Evolutionary conservation across 129 eudicot genomes (phyloP), one percentile per base, ranked within the genome.

Genomic region (Flaveria trinervia): DNA sequence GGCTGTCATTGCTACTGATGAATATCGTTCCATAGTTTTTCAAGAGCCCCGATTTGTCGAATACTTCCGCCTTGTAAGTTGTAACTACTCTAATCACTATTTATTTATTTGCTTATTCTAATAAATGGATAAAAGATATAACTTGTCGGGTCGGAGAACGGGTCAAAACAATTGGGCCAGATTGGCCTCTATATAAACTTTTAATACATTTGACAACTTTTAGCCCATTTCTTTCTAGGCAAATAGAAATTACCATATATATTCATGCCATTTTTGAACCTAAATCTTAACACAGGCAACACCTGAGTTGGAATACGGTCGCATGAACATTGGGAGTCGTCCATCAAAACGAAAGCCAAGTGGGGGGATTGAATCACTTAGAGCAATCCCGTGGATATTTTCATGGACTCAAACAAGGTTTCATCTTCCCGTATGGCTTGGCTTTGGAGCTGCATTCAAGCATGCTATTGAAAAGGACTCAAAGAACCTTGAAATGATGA

Each of bases 361-460:
- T 81, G 96, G 93, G 12, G 96, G 96, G 73, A 91, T 91, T 30
- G 93, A 91, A 83, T 86, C 96, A 48, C 93, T 91, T 22, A 75
- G 96, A 70, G 96, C 96, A 12, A 91, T 91, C 57, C 96, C 93
- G 0, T 91, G 96, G 91, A 90, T 90, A 74, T 90, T 90, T 80
- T 89, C 96, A 43, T 90, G 92, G 96, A 90, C 96, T 1, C 97
- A 91, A 49, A 88, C 93, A 0, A 82, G 93, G 76, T 90, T 90
- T 60, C 96, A 90, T 79, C 91, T 90, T 33, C 96, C 96, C 0
- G 96, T 90, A 12, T 90, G 96, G 96, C 91, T 90, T 14, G 93
- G 96, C 9, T 88, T 88, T 81, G 96, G 93, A 9, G 81, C 89
- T 18, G 91, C 96, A 48, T 80, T 90, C 54, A 90, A 86, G 75